These are phyloP conservation scores for Leucocoprinus sp. DNA, from an alignment of 768 basidiomycete genomes.

Conservation along the genomic window DNA sequence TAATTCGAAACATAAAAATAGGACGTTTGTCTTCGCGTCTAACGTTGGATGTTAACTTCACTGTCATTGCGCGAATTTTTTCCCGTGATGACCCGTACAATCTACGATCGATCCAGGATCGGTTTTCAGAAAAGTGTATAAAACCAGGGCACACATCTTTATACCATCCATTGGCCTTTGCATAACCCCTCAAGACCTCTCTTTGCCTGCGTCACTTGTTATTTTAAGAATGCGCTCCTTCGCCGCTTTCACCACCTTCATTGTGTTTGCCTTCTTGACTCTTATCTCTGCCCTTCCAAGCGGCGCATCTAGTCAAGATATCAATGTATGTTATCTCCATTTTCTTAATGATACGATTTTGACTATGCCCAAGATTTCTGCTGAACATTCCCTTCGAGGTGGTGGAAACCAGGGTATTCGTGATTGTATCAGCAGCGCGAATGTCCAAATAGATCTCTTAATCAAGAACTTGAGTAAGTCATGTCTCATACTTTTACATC, in stretches of 20 bases:
- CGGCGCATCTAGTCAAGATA: not conserved
- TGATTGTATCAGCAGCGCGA: slow-evolving; percentile 3
- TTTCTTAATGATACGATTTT: not conserved
- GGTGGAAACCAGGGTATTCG: not conserved
- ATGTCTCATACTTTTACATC: not conserved
- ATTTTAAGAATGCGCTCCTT: slow-evolving; percentile 9
- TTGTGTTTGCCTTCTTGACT: slow-evolving; percentile 10
- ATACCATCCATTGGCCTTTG: not conserved
- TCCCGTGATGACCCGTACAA: not conserved
- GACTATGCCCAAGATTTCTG: not conserved
- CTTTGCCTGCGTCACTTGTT: slow-evolving; percentile 13
- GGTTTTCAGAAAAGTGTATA: not conserved
- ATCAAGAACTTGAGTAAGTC: slow-evolving; percentile 4
- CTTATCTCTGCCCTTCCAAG: slow-evolving; percentile 7
- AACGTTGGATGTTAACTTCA: too few species aligned
- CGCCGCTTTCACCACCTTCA: slow-evolving; percentile 13
- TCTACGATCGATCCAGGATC: slow-evolving; percentile 2
- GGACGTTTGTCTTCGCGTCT: too few species aligned
- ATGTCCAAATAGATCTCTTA: slow-evolving; percentile 9
- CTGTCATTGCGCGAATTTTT: too few species aligned
- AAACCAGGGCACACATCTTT: not conserved
- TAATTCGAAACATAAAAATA: too few species aligned
- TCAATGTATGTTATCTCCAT: not conserved
- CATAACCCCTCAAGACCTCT: slow-evolving; percentile 5
- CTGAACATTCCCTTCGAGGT: too few species aligned